Base-by-base conservation (phyloP, 2,329 filamentous ascomycete species). In the Sporothrix brunneoviolacea region DNA sequence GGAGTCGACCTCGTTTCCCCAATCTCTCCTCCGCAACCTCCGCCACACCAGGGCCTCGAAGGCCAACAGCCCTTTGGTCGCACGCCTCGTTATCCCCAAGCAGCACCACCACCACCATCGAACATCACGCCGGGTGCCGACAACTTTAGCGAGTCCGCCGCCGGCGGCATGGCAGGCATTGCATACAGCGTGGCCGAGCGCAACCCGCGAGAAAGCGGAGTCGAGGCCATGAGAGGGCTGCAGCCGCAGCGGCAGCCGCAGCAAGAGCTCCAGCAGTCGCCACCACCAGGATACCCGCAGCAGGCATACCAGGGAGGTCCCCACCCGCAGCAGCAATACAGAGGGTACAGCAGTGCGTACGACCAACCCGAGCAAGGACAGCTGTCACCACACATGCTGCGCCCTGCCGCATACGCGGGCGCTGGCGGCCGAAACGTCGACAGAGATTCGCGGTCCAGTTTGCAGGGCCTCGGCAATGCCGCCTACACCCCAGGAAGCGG, bases 91-190 rank as follows among this genome's bases (percentile, higher is more conserved):
- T 27, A 46, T n/a, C 15, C 19, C 16, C 42, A 32, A 12, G 37
- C 36, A 7, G 16, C 52, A 42, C 59, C 54, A 45, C 55, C 59
- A 50, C 57, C 65, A 19, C 62, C 61, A 42, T 65, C 62, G 57
- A 73, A 68, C 59, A 67, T 72, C 50, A 84, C 82, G 1, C 80
- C 81, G 2, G 83, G 80, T 30, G 75, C 79, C 54, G 83, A 88
- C 67, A 87, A 88, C 63, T 79, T 84, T 56, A 75, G 83, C 54
- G 72, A 79, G 44, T 65, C 71, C 35, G 79, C 84, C 15, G 73
- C 75, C 19, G 84, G 82, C 58, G 84, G 82, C 50, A 81, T 88
- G 65, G 74, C 82, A 27, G 83, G 82, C 49, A 79, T 87, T 53
- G 83, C 84, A 35, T 73, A 82, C 59, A 79, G 72, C 50, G 78